Evolutionary conservation across 1,284 basidiomycete genomes (phyloP).

Genomic region (Ustilago cynodontis): DNA sequence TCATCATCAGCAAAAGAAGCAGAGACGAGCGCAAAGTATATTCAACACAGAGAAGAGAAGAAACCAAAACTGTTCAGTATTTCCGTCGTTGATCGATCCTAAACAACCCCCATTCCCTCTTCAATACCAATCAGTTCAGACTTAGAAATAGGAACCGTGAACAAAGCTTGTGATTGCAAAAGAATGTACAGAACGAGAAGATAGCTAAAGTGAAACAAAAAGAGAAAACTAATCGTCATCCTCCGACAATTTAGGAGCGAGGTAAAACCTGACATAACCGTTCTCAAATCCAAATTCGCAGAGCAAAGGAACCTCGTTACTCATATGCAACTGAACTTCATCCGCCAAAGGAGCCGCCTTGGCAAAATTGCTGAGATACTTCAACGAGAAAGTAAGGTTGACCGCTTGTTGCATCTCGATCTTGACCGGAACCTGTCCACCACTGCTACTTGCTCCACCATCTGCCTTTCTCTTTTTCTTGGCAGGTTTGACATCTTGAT

Average conservation of each 20-base stretch:
- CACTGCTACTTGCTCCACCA: slow-evolving; percentile 20
- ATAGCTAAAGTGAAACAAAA: neutral
- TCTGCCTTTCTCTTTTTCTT: slow-evolving; percentile 62
- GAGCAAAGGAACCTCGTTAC: slow-evolving; percentile 70
- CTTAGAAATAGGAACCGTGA: neutral
- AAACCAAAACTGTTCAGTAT: slow-evolving; percentile 37
- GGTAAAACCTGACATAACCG: slow-evolving; percentile 73
- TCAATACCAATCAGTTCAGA: neutral
- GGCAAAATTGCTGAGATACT: slow-evolving; percentile 97
- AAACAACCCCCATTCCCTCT: neutral
- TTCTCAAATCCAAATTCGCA: slow-evolving; percentile 87
- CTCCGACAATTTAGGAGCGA: slow-evolving; percentile 68
- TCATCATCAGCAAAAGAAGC: neutral
- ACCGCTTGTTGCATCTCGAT: slow-evolving; percentile 77
- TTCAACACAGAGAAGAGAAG: slow-evolving; percentile 9
- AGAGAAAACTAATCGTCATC: slow-evolving; percentile 52
- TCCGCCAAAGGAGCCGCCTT: slow-evolving; percentile 85
- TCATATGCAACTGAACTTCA: slow-evolving; percentile 74
- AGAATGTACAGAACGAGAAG: slow-evolving; percentile 2
- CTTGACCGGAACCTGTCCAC: slow-evolving; percentile 70
- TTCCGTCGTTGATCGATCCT: slow-evolving; percentile 37
- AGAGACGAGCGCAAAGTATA: slow-evolving; percentile 7
- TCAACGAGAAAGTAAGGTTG: slow-evolving; percentile 92
- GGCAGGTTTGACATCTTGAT: slow-evolving; percentile 64
- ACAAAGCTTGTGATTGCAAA: slow-evolving; percentile 2